Conservation (phyloP, 345 rosid species). For the Hypericum perforatum region DNA sequence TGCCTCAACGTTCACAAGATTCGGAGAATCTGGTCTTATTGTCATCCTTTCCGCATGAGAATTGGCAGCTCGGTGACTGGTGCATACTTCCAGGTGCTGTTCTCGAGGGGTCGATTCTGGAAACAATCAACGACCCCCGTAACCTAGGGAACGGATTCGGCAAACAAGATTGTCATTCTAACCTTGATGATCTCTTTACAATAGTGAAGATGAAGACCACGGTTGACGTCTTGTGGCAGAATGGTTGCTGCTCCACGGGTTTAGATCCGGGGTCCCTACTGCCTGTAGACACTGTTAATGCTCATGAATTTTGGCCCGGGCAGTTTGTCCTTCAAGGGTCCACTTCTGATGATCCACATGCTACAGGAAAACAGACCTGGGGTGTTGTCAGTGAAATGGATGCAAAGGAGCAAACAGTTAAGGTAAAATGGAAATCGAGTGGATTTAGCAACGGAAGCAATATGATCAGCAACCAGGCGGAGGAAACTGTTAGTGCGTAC, state of each 20-base stretch:
- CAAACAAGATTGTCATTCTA: slow-evolving; percentile 22
- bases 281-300: slow-evolving; percentile 48
- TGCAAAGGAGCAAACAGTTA: slow-evolving; percentile 69
- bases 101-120: slow-evolving; percentile 17
- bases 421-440: slow-evolving; percentile 51
- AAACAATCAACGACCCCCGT: slow-evolving; percentile 10
- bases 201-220: slow-evolving; percentile 52
- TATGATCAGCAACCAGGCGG: slow-evolving; percentile 24
- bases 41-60: slow-evolving; percentile 57
- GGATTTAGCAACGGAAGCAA: slow-evolving; percentile 22
- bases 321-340: slow-evolving; percentile 75
- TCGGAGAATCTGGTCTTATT: slow-evolving; percentile 48
- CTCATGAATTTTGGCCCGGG: slow-evolving; percentile 85
- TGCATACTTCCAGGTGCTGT: slow-evolving; percentile 46
- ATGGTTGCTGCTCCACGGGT: slow-evolving; percentile 44
- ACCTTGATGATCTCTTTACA: slow-evolving; percentile 33
- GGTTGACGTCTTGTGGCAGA: slow-evolving; percentile 87
- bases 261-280: slow-evolving; percentile 51
- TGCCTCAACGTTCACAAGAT: slow-evolving; percentile 47
- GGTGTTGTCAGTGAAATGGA: slow-evolving; percentile 57
- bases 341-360: slow-evolving; percentile 29
- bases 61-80: slow-evolving; percentile 98
- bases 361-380: slow-evolving; percentile 42
- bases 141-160: slow-evolving; percentile 27
- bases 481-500: slow-evolving; percentile 72